These are phyloP conservation scores for Platanthera guangdongensis DNA, from an alignment of 106 monocot genomes.

Conservation along the genomic window DNA sequence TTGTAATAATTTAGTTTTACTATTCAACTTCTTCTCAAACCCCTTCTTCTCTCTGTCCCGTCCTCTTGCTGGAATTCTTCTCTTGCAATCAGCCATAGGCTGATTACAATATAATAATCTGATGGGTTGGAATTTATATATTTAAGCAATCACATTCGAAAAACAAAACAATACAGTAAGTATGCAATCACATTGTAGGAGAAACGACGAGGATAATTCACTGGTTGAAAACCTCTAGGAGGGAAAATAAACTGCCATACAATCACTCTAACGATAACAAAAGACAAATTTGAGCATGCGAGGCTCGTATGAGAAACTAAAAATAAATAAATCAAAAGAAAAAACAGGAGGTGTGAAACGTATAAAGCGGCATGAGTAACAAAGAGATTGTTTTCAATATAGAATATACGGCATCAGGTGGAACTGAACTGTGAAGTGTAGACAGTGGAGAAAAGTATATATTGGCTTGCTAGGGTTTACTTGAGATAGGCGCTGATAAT, in stretches of 20 bases:
- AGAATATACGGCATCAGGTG: neutral
- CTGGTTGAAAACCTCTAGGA: neutral
- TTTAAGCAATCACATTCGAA: neutral
- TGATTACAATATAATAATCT: neutral
- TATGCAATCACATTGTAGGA: neutral
- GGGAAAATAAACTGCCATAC: neutral
- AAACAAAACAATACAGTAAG: neutral
- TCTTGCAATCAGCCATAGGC: no score
- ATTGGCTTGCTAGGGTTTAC: slow-evolving; percentile 25
- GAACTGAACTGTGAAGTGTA: neutral
- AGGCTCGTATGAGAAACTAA: neutral
- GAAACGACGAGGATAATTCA: neutral
- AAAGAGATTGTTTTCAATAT: neutral
- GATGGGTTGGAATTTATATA: neutral
- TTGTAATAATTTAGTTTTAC: no score
- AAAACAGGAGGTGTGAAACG: neutral
- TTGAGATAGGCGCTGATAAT: slow-evolving; percentile 91
- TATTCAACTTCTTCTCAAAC: no score
- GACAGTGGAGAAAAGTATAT: neutral
- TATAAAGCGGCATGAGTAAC: neutral
- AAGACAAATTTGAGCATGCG: neutral
- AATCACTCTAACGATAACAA: neutral
- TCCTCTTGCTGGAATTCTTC: no score
- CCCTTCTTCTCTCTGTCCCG: no score
- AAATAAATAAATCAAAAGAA: neutral